phyloP scores from a whole-genome alignment of 441 rosid species.

The Adansonia rubrostipa region DNA sequence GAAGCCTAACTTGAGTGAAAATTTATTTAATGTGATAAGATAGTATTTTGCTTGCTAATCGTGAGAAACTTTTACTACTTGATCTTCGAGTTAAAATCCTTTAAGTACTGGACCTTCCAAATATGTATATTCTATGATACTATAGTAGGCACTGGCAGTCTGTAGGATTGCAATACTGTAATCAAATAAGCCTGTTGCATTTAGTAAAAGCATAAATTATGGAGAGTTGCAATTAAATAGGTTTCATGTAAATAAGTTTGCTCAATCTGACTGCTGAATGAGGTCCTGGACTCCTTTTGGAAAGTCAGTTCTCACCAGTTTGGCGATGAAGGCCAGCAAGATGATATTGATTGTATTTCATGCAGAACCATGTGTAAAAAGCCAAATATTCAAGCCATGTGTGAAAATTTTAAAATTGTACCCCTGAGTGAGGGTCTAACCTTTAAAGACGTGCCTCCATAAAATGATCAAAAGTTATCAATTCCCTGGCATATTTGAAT shows the following conservation, averaged over 20 bases:
- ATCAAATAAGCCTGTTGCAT: not conserved
- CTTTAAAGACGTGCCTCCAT: not conserved
- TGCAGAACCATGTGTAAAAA: not conserved
- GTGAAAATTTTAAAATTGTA: not conserved
- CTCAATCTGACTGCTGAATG: constrained; percentile 9
- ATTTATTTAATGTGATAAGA: not conserved
- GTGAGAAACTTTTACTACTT: not conserved
- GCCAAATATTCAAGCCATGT: constrained; percentile 1
- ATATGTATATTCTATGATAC: constrained; percentile 1
- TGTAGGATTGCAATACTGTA: not conserved
- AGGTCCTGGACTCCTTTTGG: constrained; percentile 5
- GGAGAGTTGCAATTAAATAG: not conserved
- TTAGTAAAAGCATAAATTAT: not conserved
- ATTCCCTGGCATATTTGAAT: not conserved
- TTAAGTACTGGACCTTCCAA: not conserved
- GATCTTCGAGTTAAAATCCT: not conserved
- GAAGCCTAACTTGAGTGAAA: not conserved
- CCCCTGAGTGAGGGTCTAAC: not conserved
- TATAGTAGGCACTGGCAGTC: not conserved
- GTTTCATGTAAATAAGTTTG: constrained; percentile 5
- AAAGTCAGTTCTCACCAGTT: not conserved
- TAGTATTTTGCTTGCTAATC: not conserved
- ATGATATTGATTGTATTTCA: constrained; percentile 6
- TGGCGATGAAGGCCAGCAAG: not conserved
- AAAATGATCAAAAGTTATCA: constrained; percentile 12